Evolutionary conservation across 768 basidiomycete species (phyloP), one percentile per base, ranked within the genome.

Genomic region (Amanita molliuscula): DNA sequence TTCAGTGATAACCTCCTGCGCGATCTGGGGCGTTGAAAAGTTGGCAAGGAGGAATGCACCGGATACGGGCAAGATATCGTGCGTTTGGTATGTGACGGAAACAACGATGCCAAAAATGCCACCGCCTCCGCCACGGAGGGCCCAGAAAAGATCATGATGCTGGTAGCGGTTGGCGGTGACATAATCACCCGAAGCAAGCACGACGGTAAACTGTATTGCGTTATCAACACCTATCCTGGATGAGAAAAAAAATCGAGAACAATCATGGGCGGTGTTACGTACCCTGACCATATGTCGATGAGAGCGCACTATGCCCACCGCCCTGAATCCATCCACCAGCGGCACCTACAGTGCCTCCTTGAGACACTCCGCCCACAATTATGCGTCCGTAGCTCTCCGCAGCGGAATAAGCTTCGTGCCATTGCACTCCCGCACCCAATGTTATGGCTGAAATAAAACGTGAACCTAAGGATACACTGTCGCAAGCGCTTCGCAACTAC

Each of bases 111-210:
- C 76, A 41, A 63, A 78, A 0, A 72, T 77, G 10, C 71, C 67
- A 4, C 75, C 46, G 16, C 46, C 46, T 35, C 46, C 46, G 10
- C 46, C 46, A 13, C 46, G 46, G 4, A 47, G 55, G 0, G 78
- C 76, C 71, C 74, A 79, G 61, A 75, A 79, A 4, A 79, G 65
- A 48, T 78, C 73, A 3, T 61, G 11, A 52, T 77, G 62, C 35
- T 65, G 62, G 55, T 68, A 59, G 0, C 55, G 53, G 54, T 78
- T 79, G 18, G 63, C 69, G 3, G 56, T 66, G 46, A 73, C 55
- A 33, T 65, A 57, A 10, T 66, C 52, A 3, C 75, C 75, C 6
- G 64, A 62, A 4, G 77, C 63, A 6, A 65, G 70, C 1, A 79
- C 71, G 1, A 75, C 54, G 0, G 60, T 66, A 49, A 77, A 71